Base-by-base conservation (phyloP, 108 stramenopile species). In the Stephanodiscus triporus region DNA sequence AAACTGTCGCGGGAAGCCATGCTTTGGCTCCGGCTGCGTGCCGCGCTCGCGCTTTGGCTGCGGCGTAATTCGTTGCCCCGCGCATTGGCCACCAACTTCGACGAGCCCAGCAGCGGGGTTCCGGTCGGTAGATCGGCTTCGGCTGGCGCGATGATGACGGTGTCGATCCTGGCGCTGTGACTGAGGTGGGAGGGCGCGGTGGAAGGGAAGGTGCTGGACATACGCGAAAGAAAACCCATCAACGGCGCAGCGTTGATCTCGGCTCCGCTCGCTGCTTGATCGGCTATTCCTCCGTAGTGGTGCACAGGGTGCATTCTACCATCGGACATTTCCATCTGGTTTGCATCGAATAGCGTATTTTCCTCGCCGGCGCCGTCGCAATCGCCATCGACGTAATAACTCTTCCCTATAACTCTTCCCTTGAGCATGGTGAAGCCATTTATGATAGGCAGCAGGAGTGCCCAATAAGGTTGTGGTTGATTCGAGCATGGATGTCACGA, bases 91-190 rank as follows among this genome's bases (percentile, higher is more conserved):
- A 23, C 69, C 2, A 70, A 11, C 56, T 56, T 70, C 4, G 69
- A 70, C 17, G 69, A 70, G 6, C 69, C 69, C 19, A 56, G 27
- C 24, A 70, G 54, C n/a, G 69, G 56, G 1, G 69, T 70, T 4
- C 50, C 48, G 32, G 67, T 0, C 9, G 67, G 24, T 1, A 54
- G 50, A 8, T 27, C 54, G n/a, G 2, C 69, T 1, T 70, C 36
- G 13, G 29, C 58, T 13, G 69, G 54, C 9, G 54, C 56, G 43
- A 59, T 10, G 53, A 56, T 47, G 19, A 56, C 34, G 14, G 69
- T 29, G 50, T 59, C 58, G 58, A 32, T 29, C 27, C 56, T 57
- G 19, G 51, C 7, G 20, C 51, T 20, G 51, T 53, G 19, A 24
- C 4, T 54, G 24, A 54, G 53, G 53, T 54, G 27, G 34, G 58